Evolutionary conservation across 2,329 filamentous ascomycete genomes (phyloP).

Genomic region (Pseudogymnoascus sp.): DNA sequence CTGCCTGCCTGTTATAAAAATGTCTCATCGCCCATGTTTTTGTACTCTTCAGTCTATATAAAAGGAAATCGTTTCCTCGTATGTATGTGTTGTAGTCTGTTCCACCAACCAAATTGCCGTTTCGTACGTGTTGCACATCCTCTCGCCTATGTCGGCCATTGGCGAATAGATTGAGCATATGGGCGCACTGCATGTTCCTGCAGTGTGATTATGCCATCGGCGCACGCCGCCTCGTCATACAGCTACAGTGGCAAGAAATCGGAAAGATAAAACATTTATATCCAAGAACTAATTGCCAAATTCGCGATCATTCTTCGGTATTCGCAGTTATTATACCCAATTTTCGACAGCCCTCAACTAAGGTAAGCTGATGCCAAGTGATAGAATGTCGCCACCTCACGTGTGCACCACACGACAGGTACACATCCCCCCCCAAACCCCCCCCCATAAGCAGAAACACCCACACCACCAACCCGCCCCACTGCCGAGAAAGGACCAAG

Average conservation of each 20-base stretch:
- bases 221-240: constrained; percentile 5
- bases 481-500: constrained; percentile 5
- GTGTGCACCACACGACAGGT: constrained; percentile 1
- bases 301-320: not conserved
- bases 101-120: not conserved
- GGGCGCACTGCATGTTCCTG: not conserved
- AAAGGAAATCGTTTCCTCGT: not conserved
- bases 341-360: not conserved
- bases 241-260: not conserved
- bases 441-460: not conserved
- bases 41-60: not conserved
- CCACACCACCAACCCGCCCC: not conserved
- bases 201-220: constrained; percentile 6
- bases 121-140: not conserved
- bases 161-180: not conserved
- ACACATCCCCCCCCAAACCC: not conserved
- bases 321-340: not conserved
- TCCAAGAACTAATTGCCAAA: not conserved
- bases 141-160: not conserved
- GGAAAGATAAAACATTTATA: not conserved
- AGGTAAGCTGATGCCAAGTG: not conserved
- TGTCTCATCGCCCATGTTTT: not conserved
- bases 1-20: not conserved
- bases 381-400: constrained; percentile 1
- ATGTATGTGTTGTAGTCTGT: not conserved